These are phyloP conservation scores for Orychophragmus violaceus DNA, from an alignment of 345 rosid species.

Conservation along the genomic window DNA sequence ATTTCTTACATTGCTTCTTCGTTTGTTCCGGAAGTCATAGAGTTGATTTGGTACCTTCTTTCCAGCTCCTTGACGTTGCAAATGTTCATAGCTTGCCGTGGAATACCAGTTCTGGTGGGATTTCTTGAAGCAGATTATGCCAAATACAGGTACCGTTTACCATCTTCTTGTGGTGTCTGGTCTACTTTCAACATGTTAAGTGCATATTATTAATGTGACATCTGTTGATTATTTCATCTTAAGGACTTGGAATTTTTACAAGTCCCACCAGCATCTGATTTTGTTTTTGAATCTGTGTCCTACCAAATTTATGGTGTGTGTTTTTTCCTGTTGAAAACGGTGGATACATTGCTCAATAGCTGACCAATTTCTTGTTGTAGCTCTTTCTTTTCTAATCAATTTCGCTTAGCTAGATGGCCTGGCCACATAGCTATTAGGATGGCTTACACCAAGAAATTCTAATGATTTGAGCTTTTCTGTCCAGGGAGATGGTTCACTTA, in stretches of 20 bases:
- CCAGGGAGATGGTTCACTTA: slow-evolving; percentile 99
- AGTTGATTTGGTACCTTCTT: slow-evolving; percentile 31
- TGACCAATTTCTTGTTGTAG: slow-evolving; percentile 2
- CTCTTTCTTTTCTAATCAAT: background rate
- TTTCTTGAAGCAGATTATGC: slow-evolving; percentile 98
- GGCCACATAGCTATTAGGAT: no score
- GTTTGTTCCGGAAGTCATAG: slow-evolving; percentile 9
- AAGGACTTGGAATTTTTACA: background rate
- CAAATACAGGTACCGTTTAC: slow-evolving; percentile 56
- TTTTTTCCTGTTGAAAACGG: background rate
- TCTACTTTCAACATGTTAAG: background rate
- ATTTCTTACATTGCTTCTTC: background rate
- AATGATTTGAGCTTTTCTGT: slow-evolving; percentile 33
- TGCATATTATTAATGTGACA: background rate
- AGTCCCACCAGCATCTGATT: background rate
- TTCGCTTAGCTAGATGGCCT: no score
- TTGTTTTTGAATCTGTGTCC: background rate
- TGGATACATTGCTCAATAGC: background rate
- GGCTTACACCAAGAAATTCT: no score
- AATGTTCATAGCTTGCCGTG: slow-evolving; percentile 97
- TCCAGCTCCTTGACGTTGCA: slow-evolving; percentile 92
- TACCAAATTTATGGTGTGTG: background rate
- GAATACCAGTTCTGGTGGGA: slow-evolving; percentile 91
- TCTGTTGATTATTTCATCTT: background rate
- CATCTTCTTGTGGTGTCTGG: slow-evolving; percentile 4